A percentile compares a stretch with the other conserved stretches of the same genome.
These are phyloP conservation scores for Alloteropsis semialata DNA, from an alignment of 176 grass and related monocot species.

Conservation along the genomic window DNA sequence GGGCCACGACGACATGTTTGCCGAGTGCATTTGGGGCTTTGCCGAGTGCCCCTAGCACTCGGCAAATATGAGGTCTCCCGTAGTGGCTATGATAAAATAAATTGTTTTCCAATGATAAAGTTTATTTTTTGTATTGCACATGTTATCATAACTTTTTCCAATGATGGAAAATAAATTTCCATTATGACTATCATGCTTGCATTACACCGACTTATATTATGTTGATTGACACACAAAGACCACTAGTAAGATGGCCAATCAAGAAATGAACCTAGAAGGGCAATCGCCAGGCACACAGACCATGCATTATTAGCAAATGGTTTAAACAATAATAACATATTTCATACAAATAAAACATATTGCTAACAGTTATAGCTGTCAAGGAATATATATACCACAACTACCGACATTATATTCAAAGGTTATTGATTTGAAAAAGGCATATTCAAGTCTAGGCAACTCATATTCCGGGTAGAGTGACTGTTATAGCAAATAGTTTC, in stretches of 20 bases:
- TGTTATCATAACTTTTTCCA: not conserved
- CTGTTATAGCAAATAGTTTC: not conserved
- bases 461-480: not conserved
- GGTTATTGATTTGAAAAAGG: not conserved
- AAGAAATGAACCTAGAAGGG: not conserved
- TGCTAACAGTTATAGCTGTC: not conserved
- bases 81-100: too few relatives aligned
- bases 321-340: not conserved
- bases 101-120: too few relatives aligned
- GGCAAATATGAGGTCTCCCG: too few relatives aligned
- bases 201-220: not conserved
- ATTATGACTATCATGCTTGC: not conserved
- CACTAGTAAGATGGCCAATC: not conserved
- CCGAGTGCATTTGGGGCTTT: too few relatives aligned
- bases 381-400: not conserved
- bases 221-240: not conserved
- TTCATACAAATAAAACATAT: not conserved
- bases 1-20: too few relatives aligned
- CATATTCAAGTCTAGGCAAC: not conserved
- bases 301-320: too few relatives aligned
- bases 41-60: too few relatives aligned
- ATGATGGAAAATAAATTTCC: not conserved
- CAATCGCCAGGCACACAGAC: not conserved
- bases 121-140: too few relatives aligned
- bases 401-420: not conserved